A percentile compares a stretch with the other conserved stretches of the same genome.
Evolutionary conservation across 768 basidiomycete species (phyloP).

Genomic region (Pseudohyphozyma bogoriensis): DNA sequence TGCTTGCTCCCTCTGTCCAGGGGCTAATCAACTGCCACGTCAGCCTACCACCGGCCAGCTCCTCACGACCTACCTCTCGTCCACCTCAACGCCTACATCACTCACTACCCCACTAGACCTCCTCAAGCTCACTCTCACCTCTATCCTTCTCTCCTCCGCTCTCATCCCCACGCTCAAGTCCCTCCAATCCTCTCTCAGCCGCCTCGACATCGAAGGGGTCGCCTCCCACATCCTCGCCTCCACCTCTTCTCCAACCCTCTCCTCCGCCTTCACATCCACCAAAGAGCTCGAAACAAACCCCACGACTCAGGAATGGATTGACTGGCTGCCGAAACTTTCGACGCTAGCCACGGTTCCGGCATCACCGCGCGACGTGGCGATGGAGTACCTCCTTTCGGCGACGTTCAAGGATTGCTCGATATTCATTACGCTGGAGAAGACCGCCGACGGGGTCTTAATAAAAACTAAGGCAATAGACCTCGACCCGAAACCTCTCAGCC

Average conservation of each 20-base stretch:
- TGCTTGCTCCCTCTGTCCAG: background rate
- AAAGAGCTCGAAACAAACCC: too few species aligned
- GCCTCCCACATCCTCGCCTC: conserved; percentile 31
- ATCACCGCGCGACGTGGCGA: conserved; percentile 49
- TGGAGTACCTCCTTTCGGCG: conserved; percentile 76
- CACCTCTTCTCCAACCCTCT: background rate
- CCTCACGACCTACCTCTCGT: background rate
- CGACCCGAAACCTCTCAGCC: conserved; percentile 62
- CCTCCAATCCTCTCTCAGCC: conserved; percentile 67
- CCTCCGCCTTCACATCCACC: conserved; percentile 1
- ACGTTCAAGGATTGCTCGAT: conserved; percentile 95
- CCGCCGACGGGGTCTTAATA: conserved; percentile 37
- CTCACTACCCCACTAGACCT: background rate
- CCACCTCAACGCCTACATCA: background rate
- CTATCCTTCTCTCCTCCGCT: conserved; percentile 46
- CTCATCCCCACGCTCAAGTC: conserved; percentile 49
- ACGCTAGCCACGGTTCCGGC: conserved; percentile 27
- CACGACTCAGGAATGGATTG: conserved; percentile 54
- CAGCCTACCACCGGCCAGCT: background rate
- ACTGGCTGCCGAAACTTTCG: background rate
- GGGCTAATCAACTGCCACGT: too few species aligned
- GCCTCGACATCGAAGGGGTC: conserved; percentile 76
- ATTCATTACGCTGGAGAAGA: conserved; percentile 39
- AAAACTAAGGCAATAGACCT: conserved; percentile 73
- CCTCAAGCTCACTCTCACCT: conserved; percentile 38